Conservation (phyloP, 352 stramenopile genomes). For the Elongisporangium prolatum region DNA sequence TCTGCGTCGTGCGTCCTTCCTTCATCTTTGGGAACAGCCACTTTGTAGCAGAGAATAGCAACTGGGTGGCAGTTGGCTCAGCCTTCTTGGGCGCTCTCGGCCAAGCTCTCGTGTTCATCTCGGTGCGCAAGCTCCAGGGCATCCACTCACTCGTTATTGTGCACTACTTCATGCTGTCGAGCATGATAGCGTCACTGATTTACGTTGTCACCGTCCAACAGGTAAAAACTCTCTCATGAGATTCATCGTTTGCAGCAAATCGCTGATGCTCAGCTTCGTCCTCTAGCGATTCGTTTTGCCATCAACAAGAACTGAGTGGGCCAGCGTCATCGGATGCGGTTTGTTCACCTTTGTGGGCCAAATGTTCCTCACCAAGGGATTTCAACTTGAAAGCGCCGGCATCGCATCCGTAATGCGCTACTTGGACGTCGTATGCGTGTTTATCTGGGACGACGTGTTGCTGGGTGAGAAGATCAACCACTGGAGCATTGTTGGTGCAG, state of each 20-base stretch:
- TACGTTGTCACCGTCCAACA: constrained; percentile 54
- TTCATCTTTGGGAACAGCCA: constrained; percentile 44
- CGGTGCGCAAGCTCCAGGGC: constrained; percentile 52
- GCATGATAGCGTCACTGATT: constrained; percentile 27
- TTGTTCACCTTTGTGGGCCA: constrained; percentile 76
- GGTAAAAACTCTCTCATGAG: constrained; percentile 16
- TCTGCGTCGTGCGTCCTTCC: constrained; percentile 41
- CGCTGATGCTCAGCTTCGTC: constrained; percentile 4
- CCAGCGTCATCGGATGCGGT: constrained; percentile 40
- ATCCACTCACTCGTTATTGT: constrained; percentile 60
- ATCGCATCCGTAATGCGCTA: constrained; percentile 84
- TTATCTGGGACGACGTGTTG: constrained; percentile 69
- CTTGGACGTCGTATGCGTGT: constrained; percentile 79
- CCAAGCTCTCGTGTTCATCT: constrained; percentile 70
- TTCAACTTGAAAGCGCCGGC: constrained; percentile 80
- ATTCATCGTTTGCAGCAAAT: neutral
- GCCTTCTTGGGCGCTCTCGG: constrained; percentile 49
- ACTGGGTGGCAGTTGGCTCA: constrained; percentile 43
- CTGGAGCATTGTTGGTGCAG: constrained; percentile 65
- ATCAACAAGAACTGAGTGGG: constrained; percentile 34
- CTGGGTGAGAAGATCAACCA: constrained; percentile 62
- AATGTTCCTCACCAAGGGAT: constrained; percentile 70
- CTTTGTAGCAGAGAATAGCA: constrained; percentile 29
- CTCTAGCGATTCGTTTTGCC: constrained; percentile 43
- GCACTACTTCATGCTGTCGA: constrained; percentile 81